Percentiles rank a stretch among this genome's conserved stretches.
phyloP scores from a whole-genome alignment of 129 eudicot genomes.

The Helianthus tuberosus region DNA sequence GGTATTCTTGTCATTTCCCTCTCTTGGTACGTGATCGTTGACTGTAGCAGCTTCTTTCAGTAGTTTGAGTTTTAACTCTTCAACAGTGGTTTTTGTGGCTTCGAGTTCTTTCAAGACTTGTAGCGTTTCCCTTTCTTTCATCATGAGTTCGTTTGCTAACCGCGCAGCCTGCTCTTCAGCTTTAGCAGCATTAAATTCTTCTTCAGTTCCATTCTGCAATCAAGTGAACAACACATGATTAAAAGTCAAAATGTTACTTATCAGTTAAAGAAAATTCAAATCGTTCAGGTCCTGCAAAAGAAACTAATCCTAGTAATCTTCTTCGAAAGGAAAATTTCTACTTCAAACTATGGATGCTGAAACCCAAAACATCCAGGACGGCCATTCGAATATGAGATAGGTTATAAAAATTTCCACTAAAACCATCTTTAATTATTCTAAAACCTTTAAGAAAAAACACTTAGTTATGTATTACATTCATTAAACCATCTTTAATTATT shows the following conservation, averaged over 20 bases:
- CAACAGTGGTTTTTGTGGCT: conserved; percentile 59
- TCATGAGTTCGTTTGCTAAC: conserved; percentile 68
- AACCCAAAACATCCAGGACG: too few relatives aligned
- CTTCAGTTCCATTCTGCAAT: conserved; percentile 45
- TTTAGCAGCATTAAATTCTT: conserved; percentile 48
- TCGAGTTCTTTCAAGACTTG: conserved; percentile 85
- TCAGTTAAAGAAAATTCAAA: not conserved
- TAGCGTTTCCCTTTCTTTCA: conserved; percentile 86
- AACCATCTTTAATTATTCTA: too few relatives aligned
- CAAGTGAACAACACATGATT: not conserved
- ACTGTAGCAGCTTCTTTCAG: conserved; percentile 61
- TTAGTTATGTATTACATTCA: too few relatives aligned
- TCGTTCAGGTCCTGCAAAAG: too few relatives aligned
- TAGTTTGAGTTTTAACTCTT: conserved; percentile 65
- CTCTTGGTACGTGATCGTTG: conserved; percentile 12
- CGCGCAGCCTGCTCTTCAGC: conserved; percentile 72
- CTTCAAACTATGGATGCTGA: too few relatives aligned
- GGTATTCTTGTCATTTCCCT: conserved; percentile 34
- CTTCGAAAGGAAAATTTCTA: too few relatives aligned
- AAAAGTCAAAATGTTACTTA: not conserved
- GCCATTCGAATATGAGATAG: too few relatives aligned
- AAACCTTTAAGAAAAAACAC: too few relatives aligned
- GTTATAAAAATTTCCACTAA: too few relatives aligned
- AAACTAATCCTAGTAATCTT: too few relatives aligned
- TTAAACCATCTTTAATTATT: too few relatives aligned